Evolutionary conservation across 2,329 filamentous ascomycete genomes (phyloP), one percentile per base, ranked within the genome.

Genomic region (Colletotrichum sublineola): DNA sequence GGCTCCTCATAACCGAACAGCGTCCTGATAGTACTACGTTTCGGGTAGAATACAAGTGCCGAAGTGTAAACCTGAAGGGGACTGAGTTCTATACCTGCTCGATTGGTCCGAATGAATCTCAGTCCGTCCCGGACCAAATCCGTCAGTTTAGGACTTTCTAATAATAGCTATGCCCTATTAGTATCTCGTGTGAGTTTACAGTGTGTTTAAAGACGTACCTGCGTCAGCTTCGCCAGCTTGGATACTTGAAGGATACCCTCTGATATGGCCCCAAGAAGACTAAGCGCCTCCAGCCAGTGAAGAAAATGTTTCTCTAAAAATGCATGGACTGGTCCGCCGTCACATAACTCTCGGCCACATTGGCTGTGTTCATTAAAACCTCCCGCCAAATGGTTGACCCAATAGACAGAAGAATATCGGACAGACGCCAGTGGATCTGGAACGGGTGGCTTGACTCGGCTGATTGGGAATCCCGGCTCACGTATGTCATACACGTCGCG

Each of bases 401-500:
- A 79, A 36, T 72, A 66, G 7, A 74, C 8, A 31, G 75, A 79
- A 0, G 73, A 64, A 57, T 79, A 79, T 11, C n/a, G 9, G 15
- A 67, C 36, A 1, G 66, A 7, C 5, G 50, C 68, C 1, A 77
- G 55, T 12, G 70, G 73, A 40, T 77, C 71, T 3, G 67, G 71
- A 0, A 69, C 2, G 15, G 73, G 73, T 1, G 5, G n/a, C 2
- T 40, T 11, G 2, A 75, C n/a, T 0, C 74, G 12, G 18, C 73
- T 53, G 9, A 73, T 63, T 15, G 29, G 11, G 15, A 53, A 5
- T 2, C 76, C 73, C 4, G 68, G 75, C 20, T n/a, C 18, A 2
- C 12, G 0, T 5, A 85, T 56, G 2, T 71, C 36, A 62, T 80
- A 85, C 0, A 85, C 80, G 48, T 86, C 77, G 0, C 80, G 78